Conservation (phyloP, 2,329 filamentous ascomycete species). For the Colletotrichum musicola region DNA sequence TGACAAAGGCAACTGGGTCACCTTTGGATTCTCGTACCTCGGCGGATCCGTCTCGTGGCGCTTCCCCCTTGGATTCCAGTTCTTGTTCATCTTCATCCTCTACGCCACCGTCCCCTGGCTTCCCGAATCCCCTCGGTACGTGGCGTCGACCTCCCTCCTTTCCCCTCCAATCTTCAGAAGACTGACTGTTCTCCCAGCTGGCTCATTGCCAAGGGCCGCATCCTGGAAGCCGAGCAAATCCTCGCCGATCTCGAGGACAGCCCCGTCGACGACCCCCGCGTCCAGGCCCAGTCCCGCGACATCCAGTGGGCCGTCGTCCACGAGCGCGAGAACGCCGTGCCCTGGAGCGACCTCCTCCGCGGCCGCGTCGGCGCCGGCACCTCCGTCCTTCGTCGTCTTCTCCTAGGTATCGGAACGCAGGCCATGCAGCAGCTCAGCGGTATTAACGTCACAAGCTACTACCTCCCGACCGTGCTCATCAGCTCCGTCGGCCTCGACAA, state of each 20-base stretch:
- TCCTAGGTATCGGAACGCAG: slow-evolving; percentile 62
- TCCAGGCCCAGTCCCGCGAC: slow-evolving; percentile 45
- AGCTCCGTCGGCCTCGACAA: slow-evolving; percentile 63
- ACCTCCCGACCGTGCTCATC: slow-evolving; percentile 62
- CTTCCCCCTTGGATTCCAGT: slow-evolving; percentile 58
- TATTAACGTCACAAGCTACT: slow-evolving; percentile 48
- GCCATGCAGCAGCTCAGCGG: slow-evolving; percentile 46
- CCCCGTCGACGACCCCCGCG: slow-evolving; percentile 42
- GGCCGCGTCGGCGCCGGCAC: slow-evolving; percentile 61
- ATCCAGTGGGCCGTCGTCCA: slow-evolving; percentile 49
- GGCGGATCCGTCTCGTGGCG: slow-evolving; percentile 52
- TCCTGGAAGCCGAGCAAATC: slow-evolving; percentile 47
- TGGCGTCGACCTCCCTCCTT: background rate
- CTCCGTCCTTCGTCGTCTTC: slow-evolving; percentile 61
- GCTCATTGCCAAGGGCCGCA: slow-evolving; percentile 43
- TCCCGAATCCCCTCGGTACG: slow-evolving; percentile 48
- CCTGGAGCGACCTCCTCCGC: slow-evolving; percentile 62
- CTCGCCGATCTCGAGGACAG: slow-evolving; percentile 45
- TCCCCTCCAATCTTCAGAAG: too few relatives aligned
- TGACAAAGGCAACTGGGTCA: slow-evolving; percentile 52
- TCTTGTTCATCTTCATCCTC: slow-evolving; percentile 53
- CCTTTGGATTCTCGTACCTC: slow-evolving; percentile 51
- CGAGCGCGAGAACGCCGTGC: slow-evolving; percentile 57
- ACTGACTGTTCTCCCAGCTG: slow-evolving; percentile 30
- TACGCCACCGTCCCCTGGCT: slow-evolving; percentile 46